These are phyloP conservation scores for Malassezia arunalokei DNA, from an alignment of 1,284 basidiomycete genomes.

Conservation along the genomic window DNA sequence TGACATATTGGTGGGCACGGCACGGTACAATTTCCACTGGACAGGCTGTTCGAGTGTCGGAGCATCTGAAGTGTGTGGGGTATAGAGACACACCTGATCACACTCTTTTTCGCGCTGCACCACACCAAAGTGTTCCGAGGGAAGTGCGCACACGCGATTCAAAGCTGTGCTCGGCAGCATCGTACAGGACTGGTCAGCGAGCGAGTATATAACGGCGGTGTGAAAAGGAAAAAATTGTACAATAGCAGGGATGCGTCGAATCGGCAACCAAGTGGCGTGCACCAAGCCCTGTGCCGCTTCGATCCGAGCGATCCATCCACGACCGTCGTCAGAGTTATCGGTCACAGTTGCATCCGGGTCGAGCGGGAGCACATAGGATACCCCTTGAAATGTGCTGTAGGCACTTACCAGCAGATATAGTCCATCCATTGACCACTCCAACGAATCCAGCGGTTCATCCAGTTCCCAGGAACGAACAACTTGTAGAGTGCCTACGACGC, in stretches of 20 bases:
- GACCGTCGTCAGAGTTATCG: slow-evolving; percentile 29
- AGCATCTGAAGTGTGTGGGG: neutral
- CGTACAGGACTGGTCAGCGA: slow-evolving; percentile 8
- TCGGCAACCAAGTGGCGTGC: slow-evolving; percentile 24
- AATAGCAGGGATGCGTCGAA: slow-evolving; percentile 12
- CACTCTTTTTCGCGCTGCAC: slow-evolving; percentile 1
- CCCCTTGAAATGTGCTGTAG: slow-evolving; percentile 9
- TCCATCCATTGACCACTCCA: slow-evolving; percentile 34
- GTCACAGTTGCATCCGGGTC: slow-evolving; percentile 32
- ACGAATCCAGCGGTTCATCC: slow-evolving; percentile 17
- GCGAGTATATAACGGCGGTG: slow-evolving; percentile 6
- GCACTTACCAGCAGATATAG: slow-evolving; percentile 22
- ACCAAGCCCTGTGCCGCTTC: slow-evolving; percentile 25
- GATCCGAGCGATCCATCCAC: slow-evolving; percentile 33
- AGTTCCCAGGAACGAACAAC: slow-evolving; percentile 34
- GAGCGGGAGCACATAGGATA: slow-evolving; percentile 30
- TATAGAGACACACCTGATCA: slow-evolving; percentile 1
- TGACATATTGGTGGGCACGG: slow-evolving; percentile 3
- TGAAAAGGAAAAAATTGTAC: slow-evolving; percentile 4
- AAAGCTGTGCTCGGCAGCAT: slow-evolving; percentile 1
- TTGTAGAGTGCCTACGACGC: slow-evolving; percentile 32
- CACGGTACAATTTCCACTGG: neutral
- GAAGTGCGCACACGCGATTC: neutral
- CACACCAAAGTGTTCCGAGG: slow-evolving; percentile 1
- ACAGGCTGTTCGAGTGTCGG: slow-evolving; percentile 2